A percentile compares a stretch with the other conserved stretches of the same genome.
These are phyloP conservation scores for Dactylellina haptotyla DNA, from an alignment of 2,329 filamentous ascomycete genomes.

Conservation along the genomic window DNA sequence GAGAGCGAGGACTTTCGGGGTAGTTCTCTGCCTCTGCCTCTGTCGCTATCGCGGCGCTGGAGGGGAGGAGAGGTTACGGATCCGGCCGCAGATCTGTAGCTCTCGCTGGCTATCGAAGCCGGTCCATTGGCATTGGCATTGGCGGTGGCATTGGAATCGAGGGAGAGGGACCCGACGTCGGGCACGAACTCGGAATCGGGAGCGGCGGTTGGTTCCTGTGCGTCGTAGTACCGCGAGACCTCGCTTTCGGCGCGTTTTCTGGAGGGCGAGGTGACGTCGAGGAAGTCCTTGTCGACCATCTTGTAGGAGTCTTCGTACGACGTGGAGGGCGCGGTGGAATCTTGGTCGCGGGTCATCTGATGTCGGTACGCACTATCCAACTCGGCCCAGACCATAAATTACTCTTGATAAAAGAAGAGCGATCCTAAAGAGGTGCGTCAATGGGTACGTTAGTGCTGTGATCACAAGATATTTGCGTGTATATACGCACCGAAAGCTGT, in stretches of 20 bases:
- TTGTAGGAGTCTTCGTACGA: constrained; percentile 30
- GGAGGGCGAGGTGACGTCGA: constrained; percentile 37
- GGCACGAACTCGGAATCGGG: constrained; percentile 36
- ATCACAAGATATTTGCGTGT: no score
- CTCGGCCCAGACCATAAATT: neutral
- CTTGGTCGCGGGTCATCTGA: constrained; percentile 24
- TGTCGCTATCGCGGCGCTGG: constrained; percentile 42
- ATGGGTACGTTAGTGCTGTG: no score
- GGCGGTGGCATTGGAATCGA: constrained; percentile 10
- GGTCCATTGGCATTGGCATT: constrained; percentile 11
- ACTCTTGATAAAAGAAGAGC: neutral
- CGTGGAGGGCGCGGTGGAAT: constrained; percentile 2
- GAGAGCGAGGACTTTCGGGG: constrained; percentile 38
- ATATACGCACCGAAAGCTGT: no score
- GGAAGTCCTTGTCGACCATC: constrained; percentile 38
- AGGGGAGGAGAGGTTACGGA: constrained; percentile 15
- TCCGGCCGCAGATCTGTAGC: neutral
- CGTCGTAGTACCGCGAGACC: constrained; percentile 52
- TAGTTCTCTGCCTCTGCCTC: constrained; percentile 33
- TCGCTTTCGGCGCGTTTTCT: constrained; percentile 53
- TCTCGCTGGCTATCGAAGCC: constrained; percentile 22
- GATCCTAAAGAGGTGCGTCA: no score
- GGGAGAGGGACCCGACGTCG: constrained; percentile 14
- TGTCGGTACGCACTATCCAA: no score
- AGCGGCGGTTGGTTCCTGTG: constrained; percentile 31